Conservation (phyloP, 2,329 filamentous ascomycete genomes). For the Stagonosporopsis rhizophila region DNA sequence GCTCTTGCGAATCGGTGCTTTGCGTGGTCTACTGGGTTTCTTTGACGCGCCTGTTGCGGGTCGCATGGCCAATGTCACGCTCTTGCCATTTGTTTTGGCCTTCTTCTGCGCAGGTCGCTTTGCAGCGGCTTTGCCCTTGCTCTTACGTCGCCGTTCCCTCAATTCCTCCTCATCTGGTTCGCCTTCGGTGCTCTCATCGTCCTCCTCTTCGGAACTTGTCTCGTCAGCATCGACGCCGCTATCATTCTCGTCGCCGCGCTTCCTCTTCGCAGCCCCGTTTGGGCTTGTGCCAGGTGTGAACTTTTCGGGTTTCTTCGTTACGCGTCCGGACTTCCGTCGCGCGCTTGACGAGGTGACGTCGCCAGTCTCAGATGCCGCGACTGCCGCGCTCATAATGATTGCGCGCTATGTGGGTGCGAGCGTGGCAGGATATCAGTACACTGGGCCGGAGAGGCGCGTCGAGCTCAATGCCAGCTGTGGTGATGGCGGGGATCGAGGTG, state of each 20-base stretch:
- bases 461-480: conserved; percentile 31
- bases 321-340: conserved; percentile 52
- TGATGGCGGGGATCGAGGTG: conserved; percentile 29
- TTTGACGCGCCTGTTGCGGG: conserved; percentile 52
- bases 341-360: conserved; percentile 38
- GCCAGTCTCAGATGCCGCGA: conserved; percentile 32
- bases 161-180: conserved; percentile 52
- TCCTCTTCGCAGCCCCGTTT: conserved; percentile 44
- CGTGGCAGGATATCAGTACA: conserved; percentile 11
- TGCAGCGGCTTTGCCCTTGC: conserved; percentile 35
- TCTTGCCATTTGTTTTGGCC: conserved; percentile 62
- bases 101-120: conserved; percentile 58
- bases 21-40: conserved; percentile 54
- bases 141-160: conserved; percentile 45
- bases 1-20: conserved; percentile 60
- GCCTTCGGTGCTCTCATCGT: conserved; percentile 44
- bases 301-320: conserved; percentile 47
- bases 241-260: conserved; percentile 42
- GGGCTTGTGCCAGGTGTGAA: conserved; percentile 42
- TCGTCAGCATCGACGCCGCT: conserved; percentile 41
- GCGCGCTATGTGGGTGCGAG: conserved; percentile 23
- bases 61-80: conserved; percentile 62
- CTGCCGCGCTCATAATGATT: conserved; percentile 42
- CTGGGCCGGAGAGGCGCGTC: conserved; percentile 13
- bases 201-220: conserved; percentile 38